phyloP scores from a whole-genome alignment of 768 basidiomycete genomes.

The Chalciporus piperatus region DNA sequence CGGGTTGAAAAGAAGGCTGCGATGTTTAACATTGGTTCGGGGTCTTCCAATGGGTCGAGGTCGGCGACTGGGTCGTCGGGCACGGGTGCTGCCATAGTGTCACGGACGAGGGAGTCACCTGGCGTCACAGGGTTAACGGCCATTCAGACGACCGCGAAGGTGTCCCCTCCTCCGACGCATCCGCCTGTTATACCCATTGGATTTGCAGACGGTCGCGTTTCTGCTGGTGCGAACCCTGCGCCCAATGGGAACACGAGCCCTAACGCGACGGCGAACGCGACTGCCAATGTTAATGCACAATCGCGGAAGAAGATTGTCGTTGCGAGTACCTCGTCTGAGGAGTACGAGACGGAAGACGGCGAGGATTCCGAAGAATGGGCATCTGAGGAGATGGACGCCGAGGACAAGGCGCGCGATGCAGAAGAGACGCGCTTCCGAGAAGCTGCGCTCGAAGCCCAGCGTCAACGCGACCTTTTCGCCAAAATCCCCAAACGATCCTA shows the following conservation, averaged over 20 bases:
- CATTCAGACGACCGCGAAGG: constrained; percentile 6
- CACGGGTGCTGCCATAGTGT: constrained; percentile 3
- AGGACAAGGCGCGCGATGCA: constrained; percentile 33
- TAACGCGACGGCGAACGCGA: constrained; percentile 9
- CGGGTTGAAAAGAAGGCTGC: constrained; percentile 27
- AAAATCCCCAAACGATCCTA: constrained; percentile 69
- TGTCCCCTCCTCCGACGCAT: constrained; percentile 9
- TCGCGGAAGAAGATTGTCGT: constrained; percentile 45
- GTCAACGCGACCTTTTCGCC: constrained; percentile 64
- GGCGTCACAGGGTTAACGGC: constrained; percentile 10
- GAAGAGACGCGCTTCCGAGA: constrained; percentile 38
- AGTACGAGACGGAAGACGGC: constrained; percentile 53
- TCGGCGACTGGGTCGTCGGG: constrained; percentile 23
- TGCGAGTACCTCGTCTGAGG: constrained; percentile 42
- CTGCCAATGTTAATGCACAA: constrained; percentile 23
- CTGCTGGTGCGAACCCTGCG: background rate
- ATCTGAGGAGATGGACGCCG: constrained; percentile 49
- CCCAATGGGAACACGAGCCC: constrained; percentile 19
- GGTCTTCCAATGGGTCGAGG: constrained; percentile 49
- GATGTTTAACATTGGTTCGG: constrained; percentile 59
- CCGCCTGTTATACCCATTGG: constrained; percentile 21
- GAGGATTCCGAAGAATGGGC: constrained; percentile 62
- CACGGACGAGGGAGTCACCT: constrained; percentile 3
- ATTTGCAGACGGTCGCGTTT: constrained; percentile 1
- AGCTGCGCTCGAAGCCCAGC: constrained; percentile 61